Evolutionary conservation across 495 filamentous ascomycete species (phyloP).

Genomic region (Viridothelium virens): DNA sequence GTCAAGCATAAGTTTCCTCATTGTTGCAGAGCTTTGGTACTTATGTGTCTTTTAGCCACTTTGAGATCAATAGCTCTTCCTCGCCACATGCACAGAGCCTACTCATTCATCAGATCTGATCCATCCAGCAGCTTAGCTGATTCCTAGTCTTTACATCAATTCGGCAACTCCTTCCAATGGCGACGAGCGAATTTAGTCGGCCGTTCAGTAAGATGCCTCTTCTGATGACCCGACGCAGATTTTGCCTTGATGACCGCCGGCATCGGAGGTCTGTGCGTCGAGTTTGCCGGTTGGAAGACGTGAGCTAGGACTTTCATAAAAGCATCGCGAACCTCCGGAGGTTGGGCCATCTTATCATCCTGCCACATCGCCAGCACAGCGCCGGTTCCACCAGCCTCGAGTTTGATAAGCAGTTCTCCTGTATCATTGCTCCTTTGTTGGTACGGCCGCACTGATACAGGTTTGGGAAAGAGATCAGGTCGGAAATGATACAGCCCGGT

Average conservation of each 20-base stretch:
- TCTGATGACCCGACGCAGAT: not conserved
- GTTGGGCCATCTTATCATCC: not conserved
- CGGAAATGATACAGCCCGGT: not conserved
- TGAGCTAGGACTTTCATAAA: not conserved
- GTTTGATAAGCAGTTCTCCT: not conserved
- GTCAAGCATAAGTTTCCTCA: too few species aligned
- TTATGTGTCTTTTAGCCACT: too few species aligned
- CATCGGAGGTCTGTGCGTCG: not conserved
- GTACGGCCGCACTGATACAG: not conserved
- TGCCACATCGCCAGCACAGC: not conserved
- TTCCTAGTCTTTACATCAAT: not conserved
- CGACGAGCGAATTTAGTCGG: not conserved
- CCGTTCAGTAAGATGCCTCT: not conserved
- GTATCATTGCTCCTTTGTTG: not conserved
- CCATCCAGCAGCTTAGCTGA: not conserved
- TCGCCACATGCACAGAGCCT: too few species aligned
- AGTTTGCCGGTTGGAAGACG: not conserved
- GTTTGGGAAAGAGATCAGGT: not conserved
- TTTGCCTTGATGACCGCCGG: not conserved
- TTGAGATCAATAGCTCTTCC: too few species aligned
- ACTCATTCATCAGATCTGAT: too few species aligned
- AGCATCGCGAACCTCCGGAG: not conserved
- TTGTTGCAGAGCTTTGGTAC: too few species aligned
- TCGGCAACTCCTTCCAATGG: not conserved
- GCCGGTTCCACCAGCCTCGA: not conserved